Base-by-base conservation (phyloP, 495 filamentous ascomycete genomes). In the Penicillium cosmopolitanum region DNA sequence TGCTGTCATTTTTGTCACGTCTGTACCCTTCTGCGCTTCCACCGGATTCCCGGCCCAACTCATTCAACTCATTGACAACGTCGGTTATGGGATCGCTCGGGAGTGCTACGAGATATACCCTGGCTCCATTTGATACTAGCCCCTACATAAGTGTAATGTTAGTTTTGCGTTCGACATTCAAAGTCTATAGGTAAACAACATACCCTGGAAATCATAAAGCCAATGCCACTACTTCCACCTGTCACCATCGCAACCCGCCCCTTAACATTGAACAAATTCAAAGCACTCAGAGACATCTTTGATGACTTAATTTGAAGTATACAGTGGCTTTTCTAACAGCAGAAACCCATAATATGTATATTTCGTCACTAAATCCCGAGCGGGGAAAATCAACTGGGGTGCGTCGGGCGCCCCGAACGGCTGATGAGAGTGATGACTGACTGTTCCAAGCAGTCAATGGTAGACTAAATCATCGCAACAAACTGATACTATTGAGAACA, bases 211-310 rank as follows among this genome's bases (percentile, higher is more conserved):
- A 79, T 79, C 77, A 80, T 80, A 16, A 78, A 55, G 9, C 77
- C 77, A 33, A 80, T 61, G 15, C 77, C 76, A 62, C 75, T 78
- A 46, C 70, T 78, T 0, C 77, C 77, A 31, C 77, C 77, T 4
- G 76, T 80, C 0, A 79, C 73, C 9, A 78, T 35, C n/a, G 76
- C 76, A 15, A 79, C 70, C 33, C 69, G 61, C 7, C 72, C 76
- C 53, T 73, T 69, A 19, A 80, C 72, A 44, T 54, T 54, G 23
- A 62, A 71, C 6, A 67, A 54, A 47, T 60, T 36, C 13, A 44
- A 9, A 9, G 28, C 34, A 43, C 8, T 35, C 5, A 69, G 40
- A n/a, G 58, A 50, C 61, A 64, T 64, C 16, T 51, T 55, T 4
- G 6, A 18, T 18, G 8, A n/a, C 3, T 46, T 23, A 21, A 46